Base-by-base conservation (phyloP, 2,329 filamentous ascomycete species). In the Aureobasidium subglaciale region DNA sequence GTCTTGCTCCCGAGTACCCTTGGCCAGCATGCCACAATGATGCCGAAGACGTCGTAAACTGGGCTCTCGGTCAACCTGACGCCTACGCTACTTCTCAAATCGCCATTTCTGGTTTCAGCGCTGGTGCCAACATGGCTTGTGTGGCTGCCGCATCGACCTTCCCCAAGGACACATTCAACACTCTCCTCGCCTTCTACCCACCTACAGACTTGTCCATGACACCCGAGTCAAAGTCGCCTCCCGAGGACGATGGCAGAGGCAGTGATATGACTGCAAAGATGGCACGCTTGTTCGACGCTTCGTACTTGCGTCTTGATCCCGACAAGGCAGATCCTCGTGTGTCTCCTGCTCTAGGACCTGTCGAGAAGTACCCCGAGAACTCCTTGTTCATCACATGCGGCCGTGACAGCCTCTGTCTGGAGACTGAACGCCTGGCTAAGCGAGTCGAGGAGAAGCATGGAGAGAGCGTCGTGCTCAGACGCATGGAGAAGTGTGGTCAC, bases 21-120 rank as follows among this genome's bases (percentile, higher is more conserved):
- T 78, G 75, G 59, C 75, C 75, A 6, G 68, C 68, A 1, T 68
- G 71, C 7, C 63, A 70, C 6, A 60, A 73, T 24, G 75, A 77
- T 59, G 66, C 66, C 18, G 75, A 70, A 65, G 74, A 77, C 62
- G 70, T 70, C 1, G 60, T 77, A 41, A 63, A 72, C 63, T 77
- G 71, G 70, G 67, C 70, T 0, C 63, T 63, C 3, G 54, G 59
- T 2, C 68, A 66, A 15, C 65, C 65, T 0, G 59, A 66, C 1
- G 16, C 52, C 0, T 74, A 68, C 60, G 65, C 74, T 37, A 3
- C 18, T 2, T 49, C 57, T 0, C 60, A 59, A 4, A 46, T 75
- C 11, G 64, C 65, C 0, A 55, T 74, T 1, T 68, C 65, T 1
- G 73, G 73, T 8, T 75, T 74, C 60, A 73, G 70, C 40, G 68